phyloP scores from a whole-genome alignment of 2,329 filamentous ascomycete genomes.

The Dothideomycetes sp. region DNA sequence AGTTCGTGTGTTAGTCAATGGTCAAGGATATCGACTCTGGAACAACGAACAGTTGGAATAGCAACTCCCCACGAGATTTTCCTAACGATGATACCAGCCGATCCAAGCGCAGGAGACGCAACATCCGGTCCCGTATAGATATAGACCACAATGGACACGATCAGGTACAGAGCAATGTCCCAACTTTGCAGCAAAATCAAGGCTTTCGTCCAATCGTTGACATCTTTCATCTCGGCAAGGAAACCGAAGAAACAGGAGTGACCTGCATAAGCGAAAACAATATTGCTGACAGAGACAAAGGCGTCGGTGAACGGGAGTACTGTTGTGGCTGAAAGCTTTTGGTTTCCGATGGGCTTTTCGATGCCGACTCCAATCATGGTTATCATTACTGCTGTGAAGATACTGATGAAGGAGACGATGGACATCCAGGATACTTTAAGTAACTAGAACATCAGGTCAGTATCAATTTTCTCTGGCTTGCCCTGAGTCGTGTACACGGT shows the following conservation, averaged over 20 bases:
- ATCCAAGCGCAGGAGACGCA: conserved; percentile 55
- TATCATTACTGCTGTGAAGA: conserved; percentile 54
- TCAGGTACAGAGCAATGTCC: conserved; percentile 53
- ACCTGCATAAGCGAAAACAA: conserved; percentile 58
- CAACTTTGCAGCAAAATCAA: conserved; percentile 51
- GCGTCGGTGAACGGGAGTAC: conserved; percentile 38
- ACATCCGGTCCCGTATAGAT: conserved; percentile 53
- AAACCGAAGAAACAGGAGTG: conserved; percentile 60
- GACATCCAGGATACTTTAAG: conserved; percentile 8
- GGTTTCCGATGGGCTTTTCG: conserved; percentile 28
- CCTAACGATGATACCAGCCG: conserved; percentile 44
- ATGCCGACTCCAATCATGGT: conserved; percentile 59
- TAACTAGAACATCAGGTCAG: too few relatives aligned
- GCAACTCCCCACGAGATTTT: conserved; percentile 62
- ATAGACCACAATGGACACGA: conserved; percentile 60
- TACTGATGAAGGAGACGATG: conserved; percentile 43
- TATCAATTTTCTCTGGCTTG: too few relatives aligned
- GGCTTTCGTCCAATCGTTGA: conserved; percentile 50
- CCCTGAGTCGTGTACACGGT: too few relatives aligned
- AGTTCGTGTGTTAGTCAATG: neutral
- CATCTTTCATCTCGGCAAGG: conserved; percentile 53
- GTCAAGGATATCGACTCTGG: neutral
- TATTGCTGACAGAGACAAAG: conserved; percentile 57
- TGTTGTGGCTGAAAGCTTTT: conserved; percentile 24
- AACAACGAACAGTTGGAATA: conserved; percentile 45